Evolutionary conservation across 2,329 filamentous ascomycete genomes (phyloP), one percentile per base, ranked within the genome.

Genomic region (Diaporthe sp.): DNA sequence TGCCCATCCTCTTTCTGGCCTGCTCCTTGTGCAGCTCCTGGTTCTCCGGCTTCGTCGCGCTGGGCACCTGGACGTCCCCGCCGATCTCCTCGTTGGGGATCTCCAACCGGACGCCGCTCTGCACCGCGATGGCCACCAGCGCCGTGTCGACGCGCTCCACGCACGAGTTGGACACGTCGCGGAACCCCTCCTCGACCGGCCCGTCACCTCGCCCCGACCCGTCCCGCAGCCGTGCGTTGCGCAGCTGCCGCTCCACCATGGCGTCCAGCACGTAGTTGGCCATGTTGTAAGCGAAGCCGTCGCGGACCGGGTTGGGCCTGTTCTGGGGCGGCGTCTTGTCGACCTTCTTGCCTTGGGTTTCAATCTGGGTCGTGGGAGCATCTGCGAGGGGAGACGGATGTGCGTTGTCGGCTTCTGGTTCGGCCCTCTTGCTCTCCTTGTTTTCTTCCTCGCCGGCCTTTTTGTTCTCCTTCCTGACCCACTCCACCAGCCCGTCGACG

Each of bases 221-320:
- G 75, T 90, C 88, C 5, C 79, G 78, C 4, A 88, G 77, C 10
- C 84, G 83, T 0, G 82, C 79, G 42, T 81, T 80, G 71, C 85
- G 83, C 76, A 90, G 82, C 73, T 88, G 86, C 19, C 84, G 81
- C 76, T 90, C 88, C 10, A 86, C 79, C 55, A 90, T 86, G 15
- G 84, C 80, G 44, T 86, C 83, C 1, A 85, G 76, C 3, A 90
- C 77, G 47, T 83, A 85, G 10, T 79, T 77, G 17, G 84, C 81
- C 1, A 85, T 75, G 75, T 87, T 82, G 66, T 86, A 83, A 58
- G 84, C 84, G 70, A 86, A 81, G 32, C 83, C 86, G 65, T 86
- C 82, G 42, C 88, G 81, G 37, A 81, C 78, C 10, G 83, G 81
- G 44, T 81, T 83, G 35, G 22, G 63, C 63, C 63, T 39, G 44